Evolutionary conservation across 140 eudicot species (phyloP).

Genomic region (Bidens hawaiensis): DNA sequence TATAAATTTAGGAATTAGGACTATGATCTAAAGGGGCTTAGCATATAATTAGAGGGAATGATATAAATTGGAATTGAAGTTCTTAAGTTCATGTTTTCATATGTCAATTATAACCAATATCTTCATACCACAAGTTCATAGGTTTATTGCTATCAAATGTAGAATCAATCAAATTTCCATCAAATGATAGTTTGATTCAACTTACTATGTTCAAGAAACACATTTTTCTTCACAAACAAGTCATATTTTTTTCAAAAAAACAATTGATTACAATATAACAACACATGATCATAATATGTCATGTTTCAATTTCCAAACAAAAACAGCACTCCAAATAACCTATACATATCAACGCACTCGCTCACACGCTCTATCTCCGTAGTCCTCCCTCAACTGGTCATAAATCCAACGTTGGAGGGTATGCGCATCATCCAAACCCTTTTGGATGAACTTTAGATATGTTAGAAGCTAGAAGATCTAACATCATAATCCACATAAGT

Average conservation of each 20-base stretch:
- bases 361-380: no score
- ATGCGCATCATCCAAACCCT: neutral
- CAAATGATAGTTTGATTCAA: no score
- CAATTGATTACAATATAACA: constrained; percentile 3
- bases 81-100: no score
- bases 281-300: constrained; percentile 2
- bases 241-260: neutral
- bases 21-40: no score
- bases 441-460: neutral
- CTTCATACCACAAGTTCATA: neutral
- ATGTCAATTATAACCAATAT: neutral
- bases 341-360: neutral
- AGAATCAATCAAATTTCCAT: neutral
- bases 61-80: no score
- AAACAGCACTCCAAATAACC: constrained; percentile 10
- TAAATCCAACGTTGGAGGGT: neutral
- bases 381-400: neutral
- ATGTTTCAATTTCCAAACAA: neutral
- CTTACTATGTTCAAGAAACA: neutral
- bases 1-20: no score
- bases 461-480: constrained; percentile 14
- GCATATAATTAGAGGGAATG: no score
- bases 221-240: neutral
- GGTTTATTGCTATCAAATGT: neutral
- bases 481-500: constrained; percentile 10